Conservation (phyloP, 306 rosid species). For the Ammopiptanthus mongolicus region DNA sequence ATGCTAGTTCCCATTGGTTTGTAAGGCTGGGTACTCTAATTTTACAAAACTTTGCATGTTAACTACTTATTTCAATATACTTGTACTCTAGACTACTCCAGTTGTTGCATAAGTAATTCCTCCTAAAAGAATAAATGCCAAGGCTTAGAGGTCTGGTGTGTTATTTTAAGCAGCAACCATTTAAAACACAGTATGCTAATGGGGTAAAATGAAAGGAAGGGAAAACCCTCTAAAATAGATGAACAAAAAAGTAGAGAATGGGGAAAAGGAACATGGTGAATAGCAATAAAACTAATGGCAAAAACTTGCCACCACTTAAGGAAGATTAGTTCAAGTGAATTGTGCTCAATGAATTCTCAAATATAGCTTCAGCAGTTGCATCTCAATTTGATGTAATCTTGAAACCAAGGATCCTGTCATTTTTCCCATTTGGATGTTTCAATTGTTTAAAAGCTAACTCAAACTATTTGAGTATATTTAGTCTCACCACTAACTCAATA, state of each 20-base stretch:
- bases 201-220: background rate
- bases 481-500: too few relatives aligned
- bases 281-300: too few relatives aligned
- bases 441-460: too few relatives aligned
- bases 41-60: background rate
- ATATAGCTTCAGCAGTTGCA: too few relatives aligned
- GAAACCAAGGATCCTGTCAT: too few relatives aligned
- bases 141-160: conserved; percentile 9
- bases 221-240: background rate
- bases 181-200: background rate
- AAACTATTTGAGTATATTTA: too few relatives aligned
- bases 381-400: too few relatives aligned
- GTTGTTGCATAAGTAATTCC: conserved; percentile 72
- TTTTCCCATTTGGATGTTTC: too few relatives aligned
- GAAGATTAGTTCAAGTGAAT: too few relatives aligned
- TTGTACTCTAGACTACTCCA: conserved; percentile 79
- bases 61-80: conserved; percentile 28
- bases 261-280: background rate
- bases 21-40: background rate
- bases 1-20: background rate
- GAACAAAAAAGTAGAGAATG: background rate
- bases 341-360: too few relatives aligned
- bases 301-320: too few relatives aligned
- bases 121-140: conserved; percentile 56
- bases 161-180: background rate